Evolutionary conservation across 768 basidiomycete genomes (phyloP), one percentile per base, ranked within the genome.

Genomic region (Boletus patriciae): DNA sequence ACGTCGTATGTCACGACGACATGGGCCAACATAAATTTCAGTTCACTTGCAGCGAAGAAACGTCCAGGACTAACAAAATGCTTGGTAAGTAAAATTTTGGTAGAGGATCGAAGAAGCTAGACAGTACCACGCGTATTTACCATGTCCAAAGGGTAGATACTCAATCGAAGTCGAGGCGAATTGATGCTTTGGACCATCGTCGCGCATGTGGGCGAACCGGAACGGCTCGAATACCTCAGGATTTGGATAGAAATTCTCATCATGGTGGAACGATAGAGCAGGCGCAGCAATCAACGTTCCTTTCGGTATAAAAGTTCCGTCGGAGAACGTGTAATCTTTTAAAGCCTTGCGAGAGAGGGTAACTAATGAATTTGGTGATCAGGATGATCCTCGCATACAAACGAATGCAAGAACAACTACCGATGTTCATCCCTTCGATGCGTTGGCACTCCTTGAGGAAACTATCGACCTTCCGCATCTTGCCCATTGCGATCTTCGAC

Each of bases 401-500:
- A 47, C 0, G 66, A 21, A 19, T 12, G 37, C 8, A 8, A 23
- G 6, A 6, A 33, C 5, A 69, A 3, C 66, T 72, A 59, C 77
- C 63, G 0, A 66, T 63, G 19, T 19, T 1, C 2, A 23, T 46
- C 23, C 60, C 49, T 31, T 57, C 49, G 5, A 62, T 18, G 23
- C 59, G 59, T 10, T 55, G 52, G 11, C 52, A 61, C 6, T 61
- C 59, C 31, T 12, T 61, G 8, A 60, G 59, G 52, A 80, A 78
- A 52, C 75, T 79, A 44, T 79, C 77, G 3, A 78, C 49, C 54
- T 72, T 72, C 46, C 59, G 68, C 66, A 75, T 67, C 37, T 68
- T 69, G 11, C 37, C 55, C n/a, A 76, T 25, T 2, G 64, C 31
- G 11, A 0, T 16, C 13, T 56, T 55, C 0, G 52, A 29, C 59